Conservation (phyloP, 257 asterid species). For the Nicotiana sylvestris region DNA sequence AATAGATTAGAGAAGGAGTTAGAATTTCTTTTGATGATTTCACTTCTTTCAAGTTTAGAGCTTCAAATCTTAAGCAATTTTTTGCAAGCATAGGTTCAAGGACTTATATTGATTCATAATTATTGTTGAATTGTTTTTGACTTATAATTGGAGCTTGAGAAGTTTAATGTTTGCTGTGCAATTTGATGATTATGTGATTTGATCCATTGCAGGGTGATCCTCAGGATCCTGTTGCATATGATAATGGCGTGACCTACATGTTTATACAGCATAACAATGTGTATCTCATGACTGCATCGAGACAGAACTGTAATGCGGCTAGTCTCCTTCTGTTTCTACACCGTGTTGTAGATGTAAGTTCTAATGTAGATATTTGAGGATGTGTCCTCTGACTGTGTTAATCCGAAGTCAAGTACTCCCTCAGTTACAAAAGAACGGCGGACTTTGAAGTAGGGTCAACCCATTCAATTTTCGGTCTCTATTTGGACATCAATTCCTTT, state of each 20-base stretch:
- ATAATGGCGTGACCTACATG: slow-evolving; percentile 91
- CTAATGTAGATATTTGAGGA: slow-evolving; percentile 17
- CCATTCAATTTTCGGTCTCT: not conserved
- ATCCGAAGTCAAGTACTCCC: not conserved
- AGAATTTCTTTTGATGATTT: not conserved
- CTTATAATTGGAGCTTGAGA: not conserved
- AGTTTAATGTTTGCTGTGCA: slow-evolving; percentile 11
- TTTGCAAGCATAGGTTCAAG: not conserved
- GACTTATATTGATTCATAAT: not conserved
- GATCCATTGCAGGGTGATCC: slow-evolving; percentile 74
- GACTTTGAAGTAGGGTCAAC: not conserved
- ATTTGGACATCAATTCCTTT: not conserved
- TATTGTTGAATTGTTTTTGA: not conserved
- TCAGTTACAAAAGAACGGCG: not conserved
- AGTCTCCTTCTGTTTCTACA: slow-evolving; percentile 94
- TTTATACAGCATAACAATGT: slow-evolving; percentile 95
- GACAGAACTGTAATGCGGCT: slow-evolving; percentile 99
- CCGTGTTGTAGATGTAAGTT: slow-evolving; percentile 95
- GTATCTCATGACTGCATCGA: slow-evolving; percentile 93
- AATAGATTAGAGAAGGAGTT: not conserved
- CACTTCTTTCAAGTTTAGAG: not conserved
- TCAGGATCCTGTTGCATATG: slow-evolving; percentile 91
- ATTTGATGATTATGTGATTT: slow-evolving; percentile 13
- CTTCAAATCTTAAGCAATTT: not conserved
- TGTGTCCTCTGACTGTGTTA: not conserved